A percentile compares a stretch with the other conserved stretches of the same genome.
Evolutionary conservation across 805 yeast species (phyloP).

Genomic region (Kodamaea laetipori): DNA sequence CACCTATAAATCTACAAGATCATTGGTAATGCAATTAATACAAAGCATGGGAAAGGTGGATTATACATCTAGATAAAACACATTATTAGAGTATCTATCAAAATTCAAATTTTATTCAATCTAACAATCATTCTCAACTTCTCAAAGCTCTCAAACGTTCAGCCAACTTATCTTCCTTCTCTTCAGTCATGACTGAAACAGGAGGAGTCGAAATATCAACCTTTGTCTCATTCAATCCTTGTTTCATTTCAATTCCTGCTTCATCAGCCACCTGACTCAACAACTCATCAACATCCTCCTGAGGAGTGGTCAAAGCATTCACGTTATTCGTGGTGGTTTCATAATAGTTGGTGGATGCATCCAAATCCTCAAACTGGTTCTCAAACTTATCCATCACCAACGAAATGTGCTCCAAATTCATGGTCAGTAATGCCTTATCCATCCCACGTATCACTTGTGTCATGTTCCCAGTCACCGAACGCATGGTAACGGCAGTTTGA

Average conservation of each 20-base stretch:
- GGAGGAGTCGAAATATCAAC: conserved; percentile 48
- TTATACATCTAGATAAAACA: too few species aligned
- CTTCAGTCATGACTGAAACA: conserved; percentile 50
- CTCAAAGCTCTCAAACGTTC: conserved; percentile 89
- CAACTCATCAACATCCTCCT: conserved; percentile 89
- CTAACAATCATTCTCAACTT: conserved; percentile 21
- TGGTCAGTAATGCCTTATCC: conserved; percentile 93
- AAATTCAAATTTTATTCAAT: too few species aligned
- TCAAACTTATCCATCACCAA: conserved; percentile 97
- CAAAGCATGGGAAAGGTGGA: too few species aligned
- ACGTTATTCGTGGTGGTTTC: conserved; percentile 87
- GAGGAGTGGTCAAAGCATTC: conserved; percentile 88
- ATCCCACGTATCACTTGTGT: conserved; percentile 88
- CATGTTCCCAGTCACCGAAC: conserved; percentile 93
- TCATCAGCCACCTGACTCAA: conserved; percentile 95
- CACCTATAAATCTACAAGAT: too few species aligned
- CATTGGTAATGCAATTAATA: too few species aligned
- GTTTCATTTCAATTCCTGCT: conserved; percentile 91
- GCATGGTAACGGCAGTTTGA: conserved; percentile 97
- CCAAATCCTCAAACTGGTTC: conserved; percentile 92
- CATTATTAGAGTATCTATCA: not conserved
- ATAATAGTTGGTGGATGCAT: conserved; percentile 89
- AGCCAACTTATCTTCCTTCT: conserved; percentile 83
- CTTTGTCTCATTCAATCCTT: conserved; percentile 70
- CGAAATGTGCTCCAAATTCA: conserved; percentile 92